A percentile compares a stretch with the other conserved stretches of the same genome.
phyloP scores from a whole-genome alignment of 129 eudicot genomes.

The Oenanthe sinensis region DNA sequence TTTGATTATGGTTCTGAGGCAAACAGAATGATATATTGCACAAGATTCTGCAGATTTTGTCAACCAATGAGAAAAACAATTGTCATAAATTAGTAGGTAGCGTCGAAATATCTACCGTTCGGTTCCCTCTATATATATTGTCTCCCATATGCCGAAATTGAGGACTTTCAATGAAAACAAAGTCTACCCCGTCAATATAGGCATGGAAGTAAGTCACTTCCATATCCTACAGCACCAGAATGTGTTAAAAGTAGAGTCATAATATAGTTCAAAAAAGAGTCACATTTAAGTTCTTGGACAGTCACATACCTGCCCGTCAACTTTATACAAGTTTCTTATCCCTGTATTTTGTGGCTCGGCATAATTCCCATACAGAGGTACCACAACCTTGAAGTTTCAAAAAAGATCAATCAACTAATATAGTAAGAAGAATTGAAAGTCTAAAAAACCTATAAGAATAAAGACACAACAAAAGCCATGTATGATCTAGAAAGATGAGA shows the following conservation, averaged over 20 bases:
- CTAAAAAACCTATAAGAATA: neutral
- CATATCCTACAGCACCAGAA: conserved; percentile 54
- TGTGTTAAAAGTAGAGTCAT: conserved; percentile 9
- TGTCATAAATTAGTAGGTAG: neutral
- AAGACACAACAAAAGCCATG: neutral
- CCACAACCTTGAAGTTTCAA: conserved; percentile 52
- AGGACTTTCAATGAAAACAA: conserved; percentile 76
- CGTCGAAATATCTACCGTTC: conserved; percentile 36
- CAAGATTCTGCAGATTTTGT: neutral
- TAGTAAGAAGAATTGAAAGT: neutral
- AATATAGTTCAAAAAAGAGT: conserved; percentile 1
- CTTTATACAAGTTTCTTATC: conserved; percentile 54
- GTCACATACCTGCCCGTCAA: conserved; percentile 76
- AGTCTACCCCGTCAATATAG: conserved; percentile 89
- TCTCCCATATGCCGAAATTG: conserved; percentile 56
- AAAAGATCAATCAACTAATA: neutral
- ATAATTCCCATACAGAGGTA: conserved; percentile 68
- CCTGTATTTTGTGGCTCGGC: conserved; percentile 75
- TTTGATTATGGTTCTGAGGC: neutral
- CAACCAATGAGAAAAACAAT: neutral
- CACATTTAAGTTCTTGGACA: neutral
- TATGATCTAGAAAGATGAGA: neutral
- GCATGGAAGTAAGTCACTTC: conserved; percentile 85
- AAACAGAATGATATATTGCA: neutral
- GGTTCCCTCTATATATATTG: conserved; percentile 84